These are phyloP conservation scores for Cupressus sempervirens DNA, from an alignment of 75 land plant genomes.

Conservation along the genomic window DNA sequence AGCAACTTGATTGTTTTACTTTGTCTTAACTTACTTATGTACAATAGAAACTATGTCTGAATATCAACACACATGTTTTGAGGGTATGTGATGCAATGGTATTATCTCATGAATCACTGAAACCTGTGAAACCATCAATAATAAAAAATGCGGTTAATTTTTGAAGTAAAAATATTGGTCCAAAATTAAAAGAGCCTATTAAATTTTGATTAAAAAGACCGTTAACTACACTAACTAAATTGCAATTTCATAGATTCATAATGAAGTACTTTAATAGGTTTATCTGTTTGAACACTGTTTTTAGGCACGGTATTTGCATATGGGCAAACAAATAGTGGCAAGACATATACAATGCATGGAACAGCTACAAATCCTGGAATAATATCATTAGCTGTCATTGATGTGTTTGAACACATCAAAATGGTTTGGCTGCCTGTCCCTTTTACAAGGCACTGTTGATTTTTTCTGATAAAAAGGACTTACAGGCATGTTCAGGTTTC, in stretches of 20 bases:
- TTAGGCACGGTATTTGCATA: constrained; percentile 42
- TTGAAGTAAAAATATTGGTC: not conserved
- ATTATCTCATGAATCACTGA: not conserved
- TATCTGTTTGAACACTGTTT: not conserved
- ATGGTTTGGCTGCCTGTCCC: constrained; percentile 13
- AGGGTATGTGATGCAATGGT: not conserved
- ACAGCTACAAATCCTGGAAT: constrained; percentile 23
- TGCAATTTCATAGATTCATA: not conserved
- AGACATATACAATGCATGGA: constrained; percentile 44
- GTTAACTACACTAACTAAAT: not conserved
- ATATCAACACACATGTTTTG: not conserved
- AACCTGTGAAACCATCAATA: not conserved
- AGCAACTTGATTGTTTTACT: not conserved
- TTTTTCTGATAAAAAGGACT: not conserved
- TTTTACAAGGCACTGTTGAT: not conserved
- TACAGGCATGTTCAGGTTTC: not conserved
- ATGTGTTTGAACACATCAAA: constrained; percentile 25
- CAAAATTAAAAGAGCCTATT: not conserved
- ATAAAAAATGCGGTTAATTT: not conserved
- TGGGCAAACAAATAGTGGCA: constrained; percentile 46
- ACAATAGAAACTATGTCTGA: not conserved
- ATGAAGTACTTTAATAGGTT: not conserved
- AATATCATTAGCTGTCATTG: constrained; percentile 25
- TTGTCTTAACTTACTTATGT: not conserved
- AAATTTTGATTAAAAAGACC: not conserved